These are phyloP conservation scores for Thalia dealbata DNA, from an alignment of 176 grass and related monocot species.

Conservation along the genomic window DNA sequence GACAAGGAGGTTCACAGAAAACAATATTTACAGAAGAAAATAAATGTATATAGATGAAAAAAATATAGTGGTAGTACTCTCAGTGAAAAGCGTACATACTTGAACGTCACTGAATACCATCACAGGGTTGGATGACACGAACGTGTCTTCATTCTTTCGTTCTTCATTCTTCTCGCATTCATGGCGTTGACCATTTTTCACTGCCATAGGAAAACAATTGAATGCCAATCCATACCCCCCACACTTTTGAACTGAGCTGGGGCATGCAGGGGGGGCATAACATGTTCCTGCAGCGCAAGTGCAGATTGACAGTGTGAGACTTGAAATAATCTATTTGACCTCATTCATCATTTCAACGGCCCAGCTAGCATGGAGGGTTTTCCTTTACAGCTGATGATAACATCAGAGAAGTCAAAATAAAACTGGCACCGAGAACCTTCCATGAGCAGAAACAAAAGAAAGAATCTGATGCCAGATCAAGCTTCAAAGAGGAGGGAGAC, in stretches of 20 bases:
- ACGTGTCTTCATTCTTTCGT: neutral
- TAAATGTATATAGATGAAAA: too few species aligned
- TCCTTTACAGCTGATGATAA: neutral
- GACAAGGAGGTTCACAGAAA: too few species aligned
- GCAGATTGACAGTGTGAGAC: too few species aligned
- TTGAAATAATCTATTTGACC: neutral
- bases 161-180: too few species aligned
- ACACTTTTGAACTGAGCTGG: neutral
- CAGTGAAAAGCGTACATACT: too few species aligned
- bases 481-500: neutral
- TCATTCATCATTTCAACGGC: neutral
- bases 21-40: too few species aligned
- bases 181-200: neutral
- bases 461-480: neutral
- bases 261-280: too few species aligned
- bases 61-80: too few species aligned
- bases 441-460: neutral
- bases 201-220: neutral
- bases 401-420: neutral
- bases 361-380: neutral
- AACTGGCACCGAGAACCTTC: neutral
- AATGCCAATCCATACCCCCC: too few species aligned
- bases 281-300: too few species aligned
- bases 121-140: neutral
- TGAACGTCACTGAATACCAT: too few species aligned